Conservation (phyloP, 2,329 filamentous ascomycete species). For the Diaporthe batatas region DNA sequence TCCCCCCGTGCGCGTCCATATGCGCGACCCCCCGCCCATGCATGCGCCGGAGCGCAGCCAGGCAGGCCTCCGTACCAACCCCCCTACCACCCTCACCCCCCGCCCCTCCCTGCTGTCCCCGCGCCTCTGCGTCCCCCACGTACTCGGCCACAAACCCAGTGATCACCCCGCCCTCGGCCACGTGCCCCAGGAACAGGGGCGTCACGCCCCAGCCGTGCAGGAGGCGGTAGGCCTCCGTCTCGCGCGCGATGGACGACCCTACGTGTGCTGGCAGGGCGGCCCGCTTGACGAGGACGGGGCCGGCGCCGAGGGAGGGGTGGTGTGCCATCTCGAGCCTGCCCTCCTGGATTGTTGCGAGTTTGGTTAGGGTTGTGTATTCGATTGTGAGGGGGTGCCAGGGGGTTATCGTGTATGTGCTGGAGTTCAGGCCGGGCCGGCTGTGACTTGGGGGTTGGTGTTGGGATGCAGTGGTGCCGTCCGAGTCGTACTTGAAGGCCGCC, state of each 20-base stretch:
- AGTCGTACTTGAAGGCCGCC: no score
- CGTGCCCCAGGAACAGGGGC: constrained; percentile 41
- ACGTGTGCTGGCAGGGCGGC: neutral
- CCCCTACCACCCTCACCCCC: no score
- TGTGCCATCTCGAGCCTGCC: constrained; percentile 40
- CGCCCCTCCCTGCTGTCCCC: neutral
- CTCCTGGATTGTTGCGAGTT: constrained; percentile 34
- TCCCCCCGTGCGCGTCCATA: constrained; percentile 43
- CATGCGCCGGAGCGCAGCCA: constrained; percentile 36
- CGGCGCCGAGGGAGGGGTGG: constrained; percentile 33
- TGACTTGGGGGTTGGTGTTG: neutral
- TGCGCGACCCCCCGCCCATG: constrained; percentile 41
- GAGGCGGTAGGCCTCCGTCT: constrained; percentile 38
- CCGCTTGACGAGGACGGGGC: constrained; percentile 39
- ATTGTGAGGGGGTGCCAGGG: constrained; percentile 37
- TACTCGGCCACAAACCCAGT: constrained; percentile 42
- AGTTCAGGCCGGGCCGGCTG: no score
- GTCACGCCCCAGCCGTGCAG: constrained; percentile 31
- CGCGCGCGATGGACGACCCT: constrained; percentile 29
- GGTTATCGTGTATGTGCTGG: no score
- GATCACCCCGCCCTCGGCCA: constrained; percentile 18
- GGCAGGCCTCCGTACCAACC: constrained; percentile 18
- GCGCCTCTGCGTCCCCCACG: neutral
- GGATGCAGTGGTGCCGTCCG: neutral
- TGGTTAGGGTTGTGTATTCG: constrained; percentile 26